phyloP scores from a whole-genome alignment of 2,329 filamentous ascomycete species.

The Epichloe sp. region DNA sequence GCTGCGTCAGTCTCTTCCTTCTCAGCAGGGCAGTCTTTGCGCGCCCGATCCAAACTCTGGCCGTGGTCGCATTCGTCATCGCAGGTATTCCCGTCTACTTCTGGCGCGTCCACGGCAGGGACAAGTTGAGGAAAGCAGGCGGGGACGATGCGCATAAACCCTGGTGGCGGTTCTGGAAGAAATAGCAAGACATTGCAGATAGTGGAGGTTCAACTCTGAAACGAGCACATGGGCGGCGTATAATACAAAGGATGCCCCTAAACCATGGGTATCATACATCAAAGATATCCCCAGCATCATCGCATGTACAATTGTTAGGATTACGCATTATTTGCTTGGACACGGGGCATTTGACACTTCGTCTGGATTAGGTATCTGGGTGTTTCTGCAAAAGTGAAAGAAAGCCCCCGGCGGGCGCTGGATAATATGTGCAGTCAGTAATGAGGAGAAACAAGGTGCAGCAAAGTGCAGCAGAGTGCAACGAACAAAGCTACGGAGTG shows the following conservation, averaged over 20 bases:
- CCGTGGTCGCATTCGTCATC: conserved; percentile 74
- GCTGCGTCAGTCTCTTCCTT: conserved; percentile 89
- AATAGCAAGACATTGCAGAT: background rate
- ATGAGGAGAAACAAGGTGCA: background rate
- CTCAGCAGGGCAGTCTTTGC: conserved; percentile 81
- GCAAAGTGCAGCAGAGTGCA: background rate
- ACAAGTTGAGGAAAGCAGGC: conserved; percentile 33
- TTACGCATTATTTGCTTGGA: background rate
- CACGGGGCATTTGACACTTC: too few relatives aligned
- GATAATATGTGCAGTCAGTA: background rate
- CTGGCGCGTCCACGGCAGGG: conserved; percentile 62
- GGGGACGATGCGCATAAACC: conserved; percentile 20
- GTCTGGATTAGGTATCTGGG: too few relatives aligned
- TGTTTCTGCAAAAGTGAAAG: too few relatives aligned
- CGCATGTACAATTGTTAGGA: background rate
- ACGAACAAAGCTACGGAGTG: too few relatives aligned
- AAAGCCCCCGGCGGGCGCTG: background rate
- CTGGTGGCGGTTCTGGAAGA: conserved; percentile 51
- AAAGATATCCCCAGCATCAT: background rate
- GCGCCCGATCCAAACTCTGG: conserved; percentile 76
- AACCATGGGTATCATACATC: background rate
- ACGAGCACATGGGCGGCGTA: background rate
- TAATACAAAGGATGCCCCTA: background rate
- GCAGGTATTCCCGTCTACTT: conserved; percentile 81
- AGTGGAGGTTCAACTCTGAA: background rate